Conservation (phyloP, 495 filamentous ascomycete species). For the Tuber calosporum region DNA sequence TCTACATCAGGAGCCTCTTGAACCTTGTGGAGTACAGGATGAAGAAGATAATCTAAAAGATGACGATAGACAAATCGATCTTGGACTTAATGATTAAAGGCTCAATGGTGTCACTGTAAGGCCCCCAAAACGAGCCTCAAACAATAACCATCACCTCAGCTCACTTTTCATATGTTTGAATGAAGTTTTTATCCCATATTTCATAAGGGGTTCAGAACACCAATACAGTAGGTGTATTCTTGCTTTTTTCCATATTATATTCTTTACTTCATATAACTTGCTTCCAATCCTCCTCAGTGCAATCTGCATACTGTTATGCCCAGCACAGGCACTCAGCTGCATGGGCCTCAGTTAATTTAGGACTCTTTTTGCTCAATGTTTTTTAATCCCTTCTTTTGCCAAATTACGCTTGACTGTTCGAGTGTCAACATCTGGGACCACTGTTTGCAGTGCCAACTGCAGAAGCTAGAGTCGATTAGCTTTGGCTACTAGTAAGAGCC, state of each 20-base stretch:
- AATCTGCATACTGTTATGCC: neutral
- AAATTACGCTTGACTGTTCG: neutral
- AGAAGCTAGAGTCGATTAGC: neutral
- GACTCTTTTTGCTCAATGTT: neutral
- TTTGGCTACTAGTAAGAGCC: neutral
- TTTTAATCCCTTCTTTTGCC: neutral
- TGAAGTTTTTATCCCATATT: conserved; percentile 8
- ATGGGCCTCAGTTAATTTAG: neutral
- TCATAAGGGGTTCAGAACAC: neutral
- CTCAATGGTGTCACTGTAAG: neutral
- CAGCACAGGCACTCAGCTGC: neutral
- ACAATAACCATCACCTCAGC: neutral
- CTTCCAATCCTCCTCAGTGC: conserved; percentile 2
- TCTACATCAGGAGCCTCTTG: neutral
- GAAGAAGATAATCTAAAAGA: conserved; percentile 7
- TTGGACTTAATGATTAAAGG: neutral
- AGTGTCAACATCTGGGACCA: neutral
- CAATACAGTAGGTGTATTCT: neutral
- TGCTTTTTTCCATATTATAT: neutral
- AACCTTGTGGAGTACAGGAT: neutral
- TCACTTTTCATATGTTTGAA: neutral
- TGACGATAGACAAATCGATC: conserved; percentile 7
- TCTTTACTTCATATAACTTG: neutral
- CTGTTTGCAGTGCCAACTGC: neutral
- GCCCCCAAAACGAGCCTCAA: conserved; percentile 12